Evolutionary conservation across 495 filamentous ascomycete genomes (phyloP).

Genomic region (Aspergillus panamensis): DNA sequence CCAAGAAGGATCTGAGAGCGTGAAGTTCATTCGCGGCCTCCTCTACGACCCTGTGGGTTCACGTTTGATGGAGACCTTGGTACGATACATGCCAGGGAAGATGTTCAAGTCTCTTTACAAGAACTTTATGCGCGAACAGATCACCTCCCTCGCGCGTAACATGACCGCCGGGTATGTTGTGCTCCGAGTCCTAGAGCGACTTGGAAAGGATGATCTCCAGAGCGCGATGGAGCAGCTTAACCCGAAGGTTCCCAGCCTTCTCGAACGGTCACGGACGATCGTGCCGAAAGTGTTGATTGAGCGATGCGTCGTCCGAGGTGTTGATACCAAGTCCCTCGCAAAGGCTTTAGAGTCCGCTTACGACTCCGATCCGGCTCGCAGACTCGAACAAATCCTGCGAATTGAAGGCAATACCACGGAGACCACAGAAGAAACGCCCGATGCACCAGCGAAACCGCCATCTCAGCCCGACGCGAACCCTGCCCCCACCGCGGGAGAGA

Average conservation of each 20-base stretch:
- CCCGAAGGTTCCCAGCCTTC: slow-evolving; percentile 63
- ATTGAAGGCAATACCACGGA: too few species aligned
- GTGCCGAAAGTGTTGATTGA: slow-evolving; percentile 81
- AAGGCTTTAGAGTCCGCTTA: slow-evolving; percentile 57
- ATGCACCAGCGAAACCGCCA: slow-evolving; percentile 25
- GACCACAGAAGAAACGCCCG: slow-evolving; percentile 32
- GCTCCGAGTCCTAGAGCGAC: slow-evolving; percentile 70
- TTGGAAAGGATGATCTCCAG: slow-evolving; percentile 78
- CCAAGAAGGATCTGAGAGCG: slow-evolving; percentile 54
- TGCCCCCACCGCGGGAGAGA: slow-evolving; percentile 38
- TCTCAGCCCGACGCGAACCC: slow-evolving; percentile 18
- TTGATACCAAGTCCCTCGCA: slow-evolving; percentile 59
- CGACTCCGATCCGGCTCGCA: slow-evolving; percentile 49
- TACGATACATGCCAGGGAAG: slow-evolving; percentile 75
- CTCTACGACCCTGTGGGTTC: slow-evolving; percentile 88
- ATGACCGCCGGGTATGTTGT: slow-evolving; percentile 85
- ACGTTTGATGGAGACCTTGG: slow-evolving; percentile 79
- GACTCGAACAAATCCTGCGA: slow-evolving; percentile 57
- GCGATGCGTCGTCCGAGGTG: slow-evolving; percentile 65
- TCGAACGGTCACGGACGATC: slow-evolving; percentile 69
- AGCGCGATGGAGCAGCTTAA: slow-evolving; percentile 63
- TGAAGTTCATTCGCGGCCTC: slow-evolving; percentile 74
- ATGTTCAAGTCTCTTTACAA: slow-evolving; percentile 81
- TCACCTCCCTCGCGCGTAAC: slow-evolving; percentile 77
- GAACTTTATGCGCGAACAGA: slow-evolving; percentile 68